Conservation (phyloP, 768 basidiomycete species). For the Russula earlei region DNA sequence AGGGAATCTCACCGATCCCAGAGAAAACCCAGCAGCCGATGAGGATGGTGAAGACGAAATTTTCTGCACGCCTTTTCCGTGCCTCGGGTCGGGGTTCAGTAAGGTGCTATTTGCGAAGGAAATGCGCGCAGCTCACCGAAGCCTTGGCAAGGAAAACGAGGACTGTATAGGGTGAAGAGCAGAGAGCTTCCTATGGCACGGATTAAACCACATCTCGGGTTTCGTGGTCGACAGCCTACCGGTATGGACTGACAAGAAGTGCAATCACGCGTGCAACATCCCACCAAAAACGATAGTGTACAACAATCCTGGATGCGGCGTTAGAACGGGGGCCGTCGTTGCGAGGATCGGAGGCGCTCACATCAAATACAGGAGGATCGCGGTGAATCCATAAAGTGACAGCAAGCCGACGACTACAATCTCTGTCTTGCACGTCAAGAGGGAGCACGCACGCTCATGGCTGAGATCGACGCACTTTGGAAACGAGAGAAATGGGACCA, state of each 20-base stretch:
- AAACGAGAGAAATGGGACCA: not conserved
- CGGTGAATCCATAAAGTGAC: conserved; percentile 6
- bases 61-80: not conserved
- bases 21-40: conserved; percentile 13
- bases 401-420: not conserved
- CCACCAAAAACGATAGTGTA: conserved; percentile 9
- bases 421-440: not conserved
- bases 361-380: conserved; percentile 17
- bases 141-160: conserved; percentile 3
- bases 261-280: conserved; percentile 6
- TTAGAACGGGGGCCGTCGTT: not conserved
- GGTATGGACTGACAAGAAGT: conserved; percentile 7
- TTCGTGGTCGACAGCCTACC: conserved; percentile 1
- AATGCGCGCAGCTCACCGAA: conserved; percentile 1
- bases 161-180: conserved; percentile 1
- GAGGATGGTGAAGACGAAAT: not conserved
- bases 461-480: conserved; percentile 8
- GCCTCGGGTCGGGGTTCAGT: not conserved
- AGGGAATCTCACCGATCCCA: conserved; percentile 3
- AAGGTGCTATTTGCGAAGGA: not conserved
- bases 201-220: not conserved
- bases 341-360: not conserved
- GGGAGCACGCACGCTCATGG: not conserved
- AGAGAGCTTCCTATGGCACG: conserved; percentile 1
- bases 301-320: conserved; percentile 6